Evolutionary conservation across 352 stramenopile species (phyloP).

Genomic region (Pythium phragmiticola): DNA sequence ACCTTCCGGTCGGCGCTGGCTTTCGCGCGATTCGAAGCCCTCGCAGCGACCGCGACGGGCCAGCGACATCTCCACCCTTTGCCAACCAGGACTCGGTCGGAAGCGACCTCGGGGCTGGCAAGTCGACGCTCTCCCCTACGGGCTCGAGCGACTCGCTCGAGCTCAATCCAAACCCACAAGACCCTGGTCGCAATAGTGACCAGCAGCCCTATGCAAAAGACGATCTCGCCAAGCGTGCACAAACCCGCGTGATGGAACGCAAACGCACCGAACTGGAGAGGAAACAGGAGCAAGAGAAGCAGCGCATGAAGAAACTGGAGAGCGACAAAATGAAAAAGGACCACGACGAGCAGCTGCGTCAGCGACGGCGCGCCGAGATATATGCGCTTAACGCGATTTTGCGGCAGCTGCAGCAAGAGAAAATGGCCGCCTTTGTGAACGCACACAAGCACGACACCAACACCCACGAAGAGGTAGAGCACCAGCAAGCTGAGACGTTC

Average conservation of each 20-base stretch:
- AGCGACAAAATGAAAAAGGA: conserved; percentile 51
- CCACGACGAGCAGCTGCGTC: conserved; percentile 40
- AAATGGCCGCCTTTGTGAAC: conserved; percentile 50
- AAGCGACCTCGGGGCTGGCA: conserved; percentile 1
- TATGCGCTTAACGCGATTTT: conserved; percentile 71
- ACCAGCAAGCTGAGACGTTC: conserved; percentile 1
- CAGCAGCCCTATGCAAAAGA: conserved; percentile 4
- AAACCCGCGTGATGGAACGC: conserved; percentile 51
- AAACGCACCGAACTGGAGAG: conserved; percentile 60
- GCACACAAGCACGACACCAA: conserved; percentile 29
- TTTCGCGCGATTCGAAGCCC: conserved; percentile 53
- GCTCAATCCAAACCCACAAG: background rate
- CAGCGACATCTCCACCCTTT: background rate
- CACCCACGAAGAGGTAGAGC: background rate
- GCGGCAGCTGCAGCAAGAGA: conserved; percentile 61
- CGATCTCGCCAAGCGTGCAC: conserved; percentile 45
- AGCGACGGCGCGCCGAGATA: conserved; percentile 63
- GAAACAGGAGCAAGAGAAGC: conserved; percentile 48
- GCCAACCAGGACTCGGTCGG: conserved; percentile 19
- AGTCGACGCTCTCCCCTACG: conserved; percentile 11
- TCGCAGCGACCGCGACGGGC: conserved; percentile 7
- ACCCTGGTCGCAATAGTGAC: background rate
- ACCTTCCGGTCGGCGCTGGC: conserved; percentile 48
- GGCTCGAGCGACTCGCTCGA: conserved; percentile 23
- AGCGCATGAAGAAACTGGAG: conserved; percentile 38